Evolutionary conservation across 345 rosid species (phyloP), one percentile per base, ranked within the genome.

Genomic region (Lumnitzera racemosa): DNA sequence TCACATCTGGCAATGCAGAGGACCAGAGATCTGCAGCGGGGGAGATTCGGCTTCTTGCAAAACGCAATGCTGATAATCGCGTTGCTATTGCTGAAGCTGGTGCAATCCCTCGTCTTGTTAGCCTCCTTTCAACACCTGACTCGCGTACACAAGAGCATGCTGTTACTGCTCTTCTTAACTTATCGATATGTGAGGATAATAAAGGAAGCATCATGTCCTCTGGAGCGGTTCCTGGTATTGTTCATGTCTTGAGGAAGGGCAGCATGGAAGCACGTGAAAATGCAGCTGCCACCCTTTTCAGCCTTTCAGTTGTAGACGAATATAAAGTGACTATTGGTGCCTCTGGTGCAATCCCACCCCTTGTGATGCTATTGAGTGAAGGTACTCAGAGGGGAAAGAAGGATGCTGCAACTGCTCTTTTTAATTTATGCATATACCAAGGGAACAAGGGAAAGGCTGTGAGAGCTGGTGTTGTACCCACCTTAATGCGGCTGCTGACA

Each of bases 251-350:
- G 46, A 94, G 83, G 81, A 94, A 76, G 68, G 99, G 99, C 46
- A 90, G 95, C 86, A 94, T 90, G 99, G 97, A 90, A 60, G 99
- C 99, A 16, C 85, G 97, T 69, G 99, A 94, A 74, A 94, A 94
- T 64, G 97, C 99, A 2, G 99, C 99, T 2, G 99, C 99, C 23
- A 84, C 99, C 15, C 96, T 94, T 55, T 94, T 94, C 72, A 94
- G 99, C 76, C 87, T 94, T 49, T 94, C 99, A 1, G 96, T 90
- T 23, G 80, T 90, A 25, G 99, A 94, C 50, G 99, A 88, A 74
- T 84, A 90, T 61, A 94, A 94, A 73, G 95, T 94, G 57, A 90
- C 84, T 4, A 94, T 94, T 11, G 99, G 97, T 62, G 71, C 72
- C 49, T 74, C 81, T 12, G 99, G 97, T 53, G 97, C 99, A 23